phyloP scores from a whole-genome alignment of 2,329 filamentous ascomycete genomes.

The Calonectria crousiana region DNA sequence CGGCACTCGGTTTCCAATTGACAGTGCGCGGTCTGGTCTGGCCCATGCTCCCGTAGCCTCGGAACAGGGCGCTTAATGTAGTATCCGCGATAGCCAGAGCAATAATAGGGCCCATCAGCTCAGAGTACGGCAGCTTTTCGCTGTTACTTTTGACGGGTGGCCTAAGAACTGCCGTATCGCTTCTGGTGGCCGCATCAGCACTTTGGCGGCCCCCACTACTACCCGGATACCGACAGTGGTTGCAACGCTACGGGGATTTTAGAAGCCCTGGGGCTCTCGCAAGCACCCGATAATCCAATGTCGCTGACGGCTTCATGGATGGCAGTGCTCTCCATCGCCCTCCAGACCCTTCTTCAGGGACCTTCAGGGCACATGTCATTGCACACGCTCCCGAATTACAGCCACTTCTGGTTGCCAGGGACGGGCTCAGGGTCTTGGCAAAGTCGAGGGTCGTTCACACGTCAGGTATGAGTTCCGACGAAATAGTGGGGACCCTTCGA shows the following conservation, averaged over 20 bases:
- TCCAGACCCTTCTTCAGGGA: neutral
- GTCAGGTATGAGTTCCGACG: neutral
- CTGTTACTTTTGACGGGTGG: neutral
- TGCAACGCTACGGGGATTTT: neutral
- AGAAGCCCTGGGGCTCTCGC: neutral
- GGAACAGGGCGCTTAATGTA: neutral
- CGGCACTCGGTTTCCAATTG: constrained; percentile 1
- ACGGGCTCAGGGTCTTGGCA: neutral
- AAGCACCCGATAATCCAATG: neutral
- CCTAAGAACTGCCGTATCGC: neutral
- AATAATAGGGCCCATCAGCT: neutral
- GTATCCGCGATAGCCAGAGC: constrained; percentile 8
- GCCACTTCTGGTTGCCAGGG: neutral
- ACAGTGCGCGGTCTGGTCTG: neutral
- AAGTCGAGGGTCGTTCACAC: constrained; percentile 9
- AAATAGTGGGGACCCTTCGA: neutral
- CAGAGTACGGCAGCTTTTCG: neutral
- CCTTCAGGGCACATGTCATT: neutral
- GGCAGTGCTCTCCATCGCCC: neutral
- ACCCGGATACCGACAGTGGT: neutral
- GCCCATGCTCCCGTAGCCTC: neutral
- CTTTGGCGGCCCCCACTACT: constrained; percentile 4
- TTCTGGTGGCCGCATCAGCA: neutral
- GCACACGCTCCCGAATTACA: neutral
- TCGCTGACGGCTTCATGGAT: neutral